Evolutionary conservation across 768 basidiomycete genomes (phyloP).

Genomic region (Strobilomyces confusus): DNA sequence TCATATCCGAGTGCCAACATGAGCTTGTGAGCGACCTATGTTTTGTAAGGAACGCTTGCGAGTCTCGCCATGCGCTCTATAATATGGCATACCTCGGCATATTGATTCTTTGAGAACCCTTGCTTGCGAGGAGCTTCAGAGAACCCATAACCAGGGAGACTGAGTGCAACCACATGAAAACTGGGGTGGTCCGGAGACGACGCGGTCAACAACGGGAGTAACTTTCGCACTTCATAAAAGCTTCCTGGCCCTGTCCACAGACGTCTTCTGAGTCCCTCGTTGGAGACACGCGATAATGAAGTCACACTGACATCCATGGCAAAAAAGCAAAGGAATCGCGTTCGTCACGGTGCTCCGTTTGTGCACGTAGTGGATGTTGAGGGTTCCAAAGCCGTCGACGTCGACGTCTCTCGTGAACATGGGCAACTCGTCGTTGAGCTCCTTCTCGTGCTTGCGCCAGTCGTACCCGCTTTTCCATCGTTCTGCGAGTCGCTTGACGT

Average conservation of each 20-base stretch:
- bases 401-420: slow-evolving; percentile 52
- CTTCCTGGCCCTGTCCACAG: slow-evolving; percentile 49
- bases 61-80: not conserved
- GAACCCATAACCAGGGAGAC: slow-evolving; percentile 61
- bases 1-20: slow-evolving; percentile 48
- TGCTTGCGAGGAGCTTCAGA: slow-evolving; percentile 52
- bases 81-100: slow-evolving; percentile 43
- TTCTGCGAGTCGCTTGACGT: slow-evolving; percentile 44
- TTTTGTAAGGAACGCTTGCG: not conserved
- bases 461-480: slow-evolving; percentile 54
- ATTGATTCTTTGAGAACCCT: slow-evolving; percentile 47
- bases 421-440: slow-evolving; percentile 50
- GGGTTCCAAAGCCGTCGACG: slow-evolving; percentile 42
- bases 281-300: not conserved
- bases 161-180: slow-evolving; percentile 56
- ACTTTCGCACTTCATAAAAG: slow-evolving; percentile 38
- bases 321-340: slow-evolving; percentile 59
- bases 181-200: slow-evolving; percentile 42
- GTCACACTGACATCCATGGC: slow-evolving; percentile 50
- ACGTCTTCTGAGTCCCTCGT: not conserved
- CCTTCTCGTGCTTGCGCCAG: slow-evolving; percentile 51
- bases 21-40: slow-evolving; percentile 42
- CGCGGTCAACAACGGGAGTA: slow-evolving; percentile 49
- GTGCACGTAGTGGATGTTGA: slow-evolving; percentile 60
- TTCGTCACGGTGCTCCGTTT: slow-evolving; percentile 39